A percentile compares a stretch with the other conserved stretches of the same genome.
Evolutionary conservation across 2,329 filamentous ascomycete species (phyloP).

Genomic region (Alternaria angustiovoidea): DNA sequence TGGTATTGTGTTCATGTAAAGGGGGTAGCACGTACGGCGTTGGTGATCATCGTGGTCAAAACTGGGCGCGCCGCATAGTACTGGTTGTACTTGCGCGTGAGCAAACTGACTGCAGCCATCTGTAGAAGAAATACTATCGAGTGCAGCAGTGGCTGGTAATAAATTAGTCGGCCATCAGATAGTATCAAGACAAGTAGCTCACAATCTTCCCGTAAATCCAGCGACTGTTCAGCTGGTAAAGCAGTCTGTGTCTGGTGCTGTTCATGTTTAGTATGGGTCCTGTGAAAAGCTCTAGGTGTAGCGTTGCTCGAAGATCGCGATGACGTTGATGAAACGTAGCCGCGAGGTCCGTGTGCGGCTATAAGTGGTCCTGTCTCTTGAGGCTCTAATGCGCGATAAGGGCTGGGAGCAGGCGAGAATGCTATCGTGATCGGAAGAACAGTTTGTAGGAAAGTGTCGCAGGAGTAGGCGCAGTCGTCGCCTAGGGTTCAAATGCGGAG

Average conservation of each 20-base stretch:
- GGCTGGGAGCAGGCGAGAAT: slow-evolving; percentile 6
- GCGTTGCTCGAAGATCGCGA: slow-evolving; percentile 31
- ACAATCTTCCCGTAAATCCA: slow-evolving; percentile 79
- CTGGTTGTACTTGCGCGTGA: slow-evolving; percentile 87
- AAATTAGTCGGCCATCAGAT: slow-evolving; percentile 14
- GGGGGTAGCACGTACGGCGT: slow-evolving; percentile 70
- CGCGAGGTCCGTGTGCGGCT: slow-evolving; percentile 27
- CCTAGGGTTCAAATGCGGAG: slow-evolving; percentile 22
- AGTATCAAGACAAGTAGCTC: slow-evolving; percentile 46
- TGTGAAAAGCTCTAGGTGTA: slow-evolving; percentile 25
- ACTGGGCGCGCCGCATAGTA: slow-evolving; percentile 94
- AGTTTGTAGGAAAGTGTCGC: slow-evolving; percentile 23
- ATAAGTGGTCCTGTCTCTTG: slow-evolving; percentile 19
- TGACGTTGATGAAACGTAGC: slow-evolving; percentile 41
- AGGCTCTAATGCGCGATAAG: slow-evolving; percentile 8
- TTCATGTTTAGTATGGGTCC: slow-evolving; percentile 44
- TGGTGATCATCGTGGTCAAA: slow-evolving; percentile 98
- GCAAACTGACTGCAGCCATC: slow-evolving; percentile 82
- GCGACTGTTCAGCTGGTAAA: slow-evolving; percentile 72
- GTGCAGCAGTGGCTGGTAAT: slow-evolving; percentile 81
- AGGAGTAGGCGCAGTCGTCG: slow-evolving; percentile 6
- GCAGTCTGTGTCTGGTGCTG: slow-evolving; percentile 63
- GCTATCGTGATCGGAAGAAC: slow-evolving; percentile 9
- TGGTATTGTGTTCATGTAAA: background rate
- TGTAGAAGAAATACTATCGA: slow-evolving; percentile 84